Base-by-base conservation (phyloP, 2,329 filamentous ascomycete genomes). In the Neophaeococcomyces aloes region DNA sequence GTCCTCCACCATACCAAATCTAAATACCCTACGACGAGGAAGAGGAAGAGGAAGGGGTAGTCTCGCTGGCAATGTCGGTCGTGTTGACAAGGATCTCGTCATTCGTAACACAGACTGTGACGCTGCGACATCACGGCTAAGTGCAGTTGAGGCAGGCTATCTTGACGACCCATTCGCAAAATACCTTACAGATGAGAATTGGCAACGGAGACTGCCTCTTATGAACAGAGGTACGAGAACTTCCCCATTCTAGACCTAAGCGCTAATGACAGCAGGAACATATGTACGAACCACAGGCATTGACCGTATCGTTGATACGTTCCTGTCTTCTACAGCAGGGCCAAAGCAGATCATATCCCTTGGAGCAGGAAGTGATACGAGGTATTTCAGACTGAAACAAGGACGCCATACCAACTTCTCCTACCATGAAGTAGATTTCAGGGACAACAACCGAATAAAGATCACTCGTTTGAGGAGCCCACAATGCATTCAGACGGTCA, bases 371-470 rank as follows among this genome's bases (percentile, higher is more conserved):
- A 94, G 88, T 8, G 91, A 98, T 60, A 96, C 91, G 5, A 77
- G 91, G 13, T 82, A 80, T 47, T 87, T 95, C 57, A 79, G 86
- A 15, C 66, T 95, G 36, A 46, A 43, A 35, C 50, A 46, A 38
- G 49, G 51, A 15, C 46, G 43, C 3, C 60, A 65, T 13, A 60
- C 67, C 42, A 56, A 66, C 21, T 46, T 94, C 14, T 61, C 82
- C 46, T 98, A 96, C 61, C 88, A 96, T 61, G 91, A 98, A 62
- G 70, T 98, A 45, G 91, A 98, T 62, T 96, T 96, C 56, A 73
- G 83, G 1, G 64, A 74, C 17, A 87, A 88, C 43, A 80, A 78
- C n/a, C 59, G 67, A 2, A 71, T 73, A 32, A 94, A 89, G 63
- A 71, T 83, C 34, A 57, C 4, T 15, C 48, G 43, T 18, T 30